phyloP scores from a whole-genome alignment of 2,329 filamentous ascomycete species.

The Diaporthe capsici region DNA sequence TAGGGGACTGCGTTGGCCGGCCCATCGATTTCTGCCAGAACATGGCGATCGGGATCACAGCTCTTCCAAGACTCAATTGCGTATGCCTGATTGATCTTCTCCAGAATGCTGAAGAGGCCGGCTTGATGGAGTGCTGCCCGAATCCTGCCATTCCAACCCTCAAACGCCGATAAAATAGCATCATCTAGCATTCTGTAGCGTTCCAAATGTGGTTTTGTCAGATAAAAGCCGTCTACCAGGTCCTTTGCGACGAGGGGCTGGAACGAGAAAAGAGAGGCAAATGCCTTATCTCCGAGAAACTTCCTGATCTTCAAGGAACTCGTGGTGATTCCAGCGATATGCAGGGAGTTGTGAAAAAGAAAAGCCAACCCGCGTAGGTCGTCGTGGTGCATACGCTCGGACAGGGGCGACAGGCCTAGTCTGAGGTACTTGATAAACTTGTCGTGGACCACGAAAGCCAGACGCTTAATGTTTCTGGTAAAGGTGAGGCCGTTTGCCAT shows the following conservation, averaged over 20 bases:
- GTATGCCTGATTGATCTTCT: background rate
- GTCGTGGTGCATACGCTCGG: no score
- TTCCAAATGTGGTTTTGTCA: rapidly evolving
- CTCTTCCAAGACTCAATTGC: no score
- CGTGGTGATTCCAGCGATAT: background rate
- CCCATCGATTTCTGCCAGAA: background rate
- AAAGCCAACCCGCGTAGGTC: no score
- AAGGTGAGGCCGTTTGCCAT: background rate
- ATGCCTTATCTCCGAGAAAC: background rate
- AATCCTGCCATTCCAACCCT: background rate
- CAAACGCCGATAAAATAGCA: rapidly evolving
- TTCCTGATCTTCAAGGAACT: background rate
- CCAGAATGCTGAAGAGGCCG: background rate
- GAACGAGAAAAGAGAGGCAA: background rate
- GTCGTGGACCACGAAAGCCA: background rate
- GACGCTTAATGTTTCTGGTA: background rate
- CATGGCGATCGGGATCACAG: background rate
- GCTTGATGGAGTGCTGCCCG: background rate
- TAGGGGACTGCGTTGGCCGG: background rate
- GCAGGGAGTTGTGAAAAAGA: background rate
- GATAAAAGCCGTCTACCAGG: background rate
- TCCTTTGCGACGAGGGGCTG: background rate
- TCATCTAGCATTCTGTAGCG: rapidly evolving
- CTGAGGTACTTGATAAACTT: no score
- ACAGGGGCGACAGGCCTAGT: no score